Conservation (phyloP, 441 rosid genomes). For the Mallotus repandus region DNA sequence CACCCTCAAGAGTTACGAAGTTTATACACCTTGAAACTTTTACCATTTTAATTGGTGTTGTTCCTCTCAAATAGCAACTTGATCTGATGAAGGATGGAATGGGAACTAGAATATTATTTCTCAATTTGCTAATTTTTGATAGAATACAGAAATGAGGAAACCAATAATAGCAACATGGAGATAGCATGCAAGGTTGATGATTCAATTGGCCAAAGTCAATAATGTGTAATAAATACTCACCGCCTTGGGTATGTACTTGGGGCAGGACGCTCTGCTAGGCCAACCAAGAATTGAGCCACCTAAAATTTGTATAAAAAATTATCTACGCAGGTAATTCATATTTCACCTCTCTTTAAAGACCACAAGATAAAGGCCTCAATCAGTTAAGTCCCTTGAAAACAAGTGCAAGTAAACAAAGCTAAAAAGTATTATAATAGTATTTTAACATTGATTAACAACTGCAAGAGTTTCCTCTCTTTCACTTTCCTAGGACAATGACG, state of each 20-base stretch:
- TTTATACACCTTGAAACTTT: not conserved
- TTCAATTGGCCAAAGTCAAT: not conserved
- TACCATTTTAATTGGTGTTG: not conserved
- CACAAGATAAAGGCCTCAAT: not conserved
- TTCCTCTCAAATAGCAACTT: not conserved
- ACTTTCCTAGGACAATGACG: not conserved
- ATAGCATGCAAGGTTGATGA: not conserved
- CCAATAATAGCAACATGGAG: not conserved
- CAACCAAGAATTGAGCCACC: constrained; percentile 97
- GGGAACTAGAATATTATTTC: not conserved
- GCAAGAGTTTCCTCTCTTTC: not conserved
- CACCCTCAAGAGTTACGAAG: no score
- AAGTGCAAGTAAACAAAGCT: not conserved
- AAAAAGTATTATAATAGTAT: not conserved
- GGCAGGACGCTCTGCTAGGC: constrained; percentile 74
- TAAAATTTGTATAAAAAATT: constrained; percentile 24
- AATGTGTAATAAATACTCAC: constrained; percentile 35
- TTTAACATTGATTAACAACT: not conserved
- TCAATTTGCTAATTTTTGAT: not conserved
- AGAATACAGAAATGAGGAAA: not conserved
- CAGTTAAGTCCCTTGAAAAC: not conserved
- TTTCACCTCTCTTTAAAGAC: not conserved
- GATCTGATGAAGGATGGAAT: not conserved
- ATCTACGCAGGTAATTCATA: not conserved
- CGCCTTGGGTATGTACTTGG: constrained; percentile 70